Evolutionary conservation across 495 filamentous ascomycete species (phyloP), one percentile per base, ranked within the genome.

Genomic region (Cercophora newfieldiana): DNA sequence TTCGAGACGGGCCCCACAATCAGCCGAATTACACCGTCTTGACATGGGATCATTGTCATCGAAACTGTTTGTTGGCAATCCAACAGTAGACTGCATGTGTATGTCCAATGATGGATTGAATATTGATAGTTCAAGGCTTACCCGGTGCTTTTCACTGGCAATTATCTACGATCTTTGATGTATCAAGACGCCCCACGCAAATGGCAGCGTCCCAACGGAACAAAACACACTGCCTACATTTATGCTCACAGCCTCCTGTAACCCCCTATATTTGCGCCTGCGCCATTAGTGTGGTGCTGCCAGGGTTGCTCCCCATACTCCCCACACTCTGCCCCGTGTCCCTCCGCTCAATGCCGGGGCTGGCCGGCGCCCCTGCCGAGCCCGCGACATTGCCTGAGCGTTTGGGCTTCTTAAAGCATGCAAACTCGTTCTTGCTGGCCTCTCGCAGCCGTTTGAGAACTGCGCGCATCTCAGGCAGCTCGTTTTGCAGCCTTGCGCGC

Each of bases 391-490:
- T 61, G 10, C 57, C 59, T 7, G 54, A 28, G 24, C 66, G 63
- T 65, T 76, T 79, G 0, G 79, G 76, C 69, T 88, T 88, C 75
- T 83, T 87, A 68, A 93, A 93, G 72, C 90, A 92, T 18, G 86
- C 84, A 81, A 98, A 99, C 76, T 97, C 92, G 24, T 87, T 90
- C 77, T 88, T 90, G 50, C 88, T 94, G 66, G 88, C 87, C 71
- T 96, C 92, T 68, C 92, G 84, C 69, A 97, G 79, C 66, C 85
- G 82, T 83, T 96, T 97, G 63, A 99, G 79, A 19, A 93, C 86
- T 29, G 82, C 87, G 62, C 93, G 84, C 93, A 99, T 94, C 76
- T 91, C 91, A 44, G 89, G 90, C 69, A 99, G 78, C 79, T 97
- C 94, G 29, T 83, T 87, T 80, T 97, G 93, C 57, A 98, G 82